Evolutionary conservation across 139 green algal genomes (phyloP), one percentile per base, ranked within the genome.

Genomic region (Coelastrella sp.): DNA sequence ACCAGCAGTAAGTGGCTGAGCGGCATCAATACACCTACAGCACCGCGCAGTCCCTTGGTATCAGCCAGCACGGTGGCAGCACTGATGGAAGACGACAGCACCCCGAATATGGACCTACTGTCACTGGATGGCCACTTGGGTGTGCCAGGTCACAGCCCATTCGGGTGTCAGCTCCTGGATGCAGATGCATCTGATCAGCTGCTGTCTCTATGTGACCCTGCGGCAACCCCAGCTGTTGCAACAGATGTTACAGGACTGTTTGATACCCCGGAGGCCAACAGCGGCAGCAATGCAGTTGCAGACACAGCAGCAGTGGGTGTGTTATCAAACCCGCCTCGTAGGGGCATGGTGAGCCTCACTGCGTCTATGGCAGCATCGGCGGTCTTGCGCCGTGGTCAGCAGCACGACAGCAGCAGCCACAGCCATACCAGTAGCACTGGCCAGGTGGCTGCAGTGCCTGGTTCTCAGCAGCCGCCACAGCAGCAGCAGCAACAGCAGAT

Each of bases 11-110:
- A 58, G 8, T 59, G 74, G 74, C 74, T 58, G 8, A 80, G 22
- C 23, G 23, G 14, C 3, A 32, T 64, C 10, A 58, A 23, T 64
- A 68, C 81, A 10, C 13, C 81, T 59, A 58, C 64, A 22, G 81
- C 13, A 58, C 61, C 64, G 2, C 66, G 83, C 83, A 88, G 83
- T 68, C 83, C 83, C 3, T 7, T 88, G 68, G 66, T 88, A 10
- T 88, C 83, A 64, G 83, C 83, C 19, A 88, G 83, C 54, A 88
- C 83, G 58, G 83, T 88, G 14, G 83, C 83, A 88, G 83, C 83
- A 11, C 68, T 88, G 5, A 71, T 88, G 83, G 68, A 88, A n/a
- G 83, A 80, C 2, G 83, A 59, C 16, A 73, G 11, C 47, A 83
- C 23, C 47, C 68, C 20, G 0, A 57, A 60, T 54, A 59, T 88